Conservation (phyloP, 805 yeast species). For the Komagataella mondaviorum region DNA sequence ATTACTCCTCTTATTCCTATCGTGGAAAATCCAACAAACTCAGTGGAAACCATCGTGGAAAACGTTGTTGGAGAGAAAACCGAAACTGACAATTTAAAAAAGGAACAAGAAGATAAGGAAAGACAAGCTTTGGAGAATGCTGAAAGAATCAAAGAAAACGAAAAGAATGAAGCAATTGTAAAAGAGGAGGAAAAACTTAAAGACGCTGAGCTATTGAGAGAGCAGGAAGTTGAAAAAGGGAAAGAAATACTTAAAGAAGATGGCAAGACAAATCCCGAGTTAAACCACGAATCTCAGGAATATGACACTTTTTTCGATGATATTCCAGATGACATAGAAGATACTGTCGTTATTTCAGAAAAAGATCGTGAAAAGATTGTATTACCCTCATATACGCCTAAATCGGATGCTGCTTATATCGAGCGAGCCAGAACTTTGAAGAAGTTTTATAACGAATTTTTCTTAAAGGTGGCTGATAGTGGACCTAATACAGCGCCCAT, state of each 20-base stretch:
- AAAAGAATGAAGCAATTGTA: neutral
- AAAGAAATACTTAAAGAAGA: neutral
- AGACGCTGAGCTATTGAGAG: neutral
- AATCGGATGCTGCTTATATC: neutral
- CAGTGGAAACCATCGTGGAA: neutral
- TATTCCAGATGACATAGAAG: neutral
- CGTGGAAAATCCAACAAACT: neutral
- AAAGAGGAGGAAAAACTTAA: neutral
- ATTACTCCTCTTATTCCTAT: neutral
- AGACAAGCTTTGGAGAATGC: neutral
- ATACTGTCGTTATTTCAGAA: neutral
- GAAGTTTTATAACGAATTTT: neutral
- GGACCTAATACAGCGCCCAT: neutral
- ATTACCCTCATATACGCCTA: neutral
- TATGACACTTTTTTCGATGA: neutral
- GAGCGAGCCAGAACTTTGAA: neutral
- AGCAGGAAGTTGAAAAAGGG: neutral
- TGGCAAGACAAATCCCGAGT: neutral
- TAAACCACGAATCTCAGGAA: neutral
- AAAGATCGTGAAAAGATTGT: neutral
- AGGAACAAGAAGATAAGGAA: neutral
- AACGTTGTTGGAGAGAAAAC: neutral
- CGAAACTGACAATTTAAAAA: neutral
- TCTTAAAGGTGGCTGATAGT: neutral
- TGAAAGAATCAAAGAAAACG: neutral